Conservation (phyloP, 2,329 filamentous ascomycete genomes). For the Curvularia verruculosa region DNA sequence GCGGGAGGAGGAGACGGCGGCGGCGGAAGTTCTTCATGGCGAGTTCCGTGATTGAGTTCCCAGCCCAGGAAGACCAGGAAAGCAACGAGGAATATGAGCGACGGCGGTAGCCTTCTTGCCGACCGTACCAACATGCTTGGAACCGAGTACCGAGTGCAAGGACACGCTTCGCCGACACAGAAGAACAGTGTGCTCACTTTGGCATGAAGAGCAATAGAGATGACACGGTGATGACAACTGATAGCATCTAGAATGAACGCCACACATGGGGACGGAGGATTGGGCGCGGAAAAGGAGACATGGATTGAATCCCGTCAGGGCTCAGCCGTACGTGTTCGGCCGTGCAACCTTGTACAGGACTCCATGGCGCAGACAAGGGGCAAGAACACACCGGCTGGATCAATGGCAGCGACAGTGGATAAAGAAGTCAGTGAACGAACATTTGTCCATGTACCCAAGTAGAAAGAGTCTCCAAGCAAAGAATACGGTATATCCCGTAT, state of each 20-base stretch:
- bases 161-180: not conserved
- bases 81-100: slow-evolving; percentile 32
- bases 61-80: slow-evolving; percentile 42
- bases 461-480: not conserved
- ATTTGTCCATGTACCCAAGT: not conserved
- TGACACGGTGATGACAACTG: slow-evolving; percentile 21
- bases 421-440: not conserved
- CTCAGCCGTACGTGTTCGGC: not conserved
- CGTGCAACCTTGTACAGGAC: slow-evolving; percentile 2
- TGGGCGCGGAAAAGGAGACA: slow-evolving; percentile 16
- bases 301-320: slow-evolving; percentile 17
- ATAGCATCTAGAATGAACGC: slow-evolving; percentile 23
- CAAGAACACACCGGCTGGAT: not conserved
- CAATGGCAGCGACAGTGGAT: not conserved
- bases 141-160: not conserved
- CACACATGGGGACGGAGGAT: slow-evolving; percentile 25
- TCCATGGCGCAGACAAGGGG: not conserved
- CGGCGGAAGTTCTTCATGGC: slow-evolving; percentile 22
- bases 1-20: slow-evolving; percentile 8
- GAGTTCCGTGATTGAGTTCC: slow-evolving; percentile 35
- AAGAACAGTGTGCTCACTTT: slow-evolving; percentile 1
- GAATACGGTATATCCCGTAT: not conserved
- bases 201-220: slow-evolving; percentile 5
- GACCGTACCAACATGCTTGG: slow-evolving; percentile 38
- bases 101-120: slow-evolving; percentile 27